Percentiles rank a stretch among this genome's conserved stretches.
Evolutionary conservation across 2,329 filamentous ascomycete genomes (phyloP).

Genomic region (Ascochyta viciae-villosae): DNA sequence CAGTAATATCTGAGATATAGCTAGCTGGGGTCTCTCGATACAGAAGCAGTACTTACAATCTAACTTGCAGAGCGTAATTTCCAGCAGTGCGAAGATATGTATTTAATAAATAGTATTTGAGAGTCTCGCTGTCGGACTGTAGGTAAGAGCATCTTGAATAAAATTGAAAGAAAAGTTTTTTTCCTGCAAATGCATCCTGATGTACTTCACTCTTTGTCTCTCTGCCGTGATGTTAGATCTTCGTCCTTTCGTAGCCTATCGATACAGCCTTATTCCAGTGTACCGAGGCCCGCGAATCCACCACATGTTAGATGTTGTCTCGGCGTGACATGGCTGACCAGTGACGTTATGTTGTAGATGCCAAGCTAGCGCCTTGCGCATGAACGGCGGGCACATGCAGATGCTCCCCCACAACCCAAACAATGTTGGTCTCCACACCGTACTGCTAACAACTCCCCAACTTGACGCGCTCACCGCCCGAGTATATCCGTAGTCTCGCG

Average conservation of each 20-base stretch:
- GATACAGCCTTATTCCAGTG: neutral
- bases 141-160: constrained; percentile 6
- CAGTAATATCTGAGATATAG: constrained; percentile 3
- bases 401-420: constrained; percentile 13
- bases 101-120: neutral
- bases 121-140: neutral
- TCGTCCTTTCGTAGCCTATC: neutral
- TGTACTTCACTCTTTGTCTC: neutral
- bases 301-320: too few species aligned
- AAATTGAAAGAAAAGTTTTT: neutral
- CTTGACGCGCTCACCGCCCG: neutral
- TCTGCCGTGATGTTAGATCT: neutral
- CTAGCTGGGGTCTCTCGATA: constrained; percentile 1
- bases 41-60: constrained; percentile 2
- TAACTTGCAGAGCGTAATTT: neutral
- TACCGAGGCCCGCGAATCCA: too few species aligned
- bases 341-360: constrained; percentile 20
- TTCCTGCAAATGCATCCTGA: neutral
- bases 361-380: constrained; percentile 11
- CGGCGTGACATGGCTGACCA: neutral
- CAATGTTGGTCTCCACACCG: constrained; percentile 5
- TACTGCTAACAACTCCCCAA: neutral
- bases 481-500: neutral
- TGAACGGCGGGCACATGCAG: constrained; percentile 15
- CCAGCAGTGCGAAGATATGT: neutral